Evolutionary conservation across 2,329 filamentous ascomycete species (phyloP), one percentile per base, ranked within the genome.

Genomic region (Gremmenia infestans): DNA sequence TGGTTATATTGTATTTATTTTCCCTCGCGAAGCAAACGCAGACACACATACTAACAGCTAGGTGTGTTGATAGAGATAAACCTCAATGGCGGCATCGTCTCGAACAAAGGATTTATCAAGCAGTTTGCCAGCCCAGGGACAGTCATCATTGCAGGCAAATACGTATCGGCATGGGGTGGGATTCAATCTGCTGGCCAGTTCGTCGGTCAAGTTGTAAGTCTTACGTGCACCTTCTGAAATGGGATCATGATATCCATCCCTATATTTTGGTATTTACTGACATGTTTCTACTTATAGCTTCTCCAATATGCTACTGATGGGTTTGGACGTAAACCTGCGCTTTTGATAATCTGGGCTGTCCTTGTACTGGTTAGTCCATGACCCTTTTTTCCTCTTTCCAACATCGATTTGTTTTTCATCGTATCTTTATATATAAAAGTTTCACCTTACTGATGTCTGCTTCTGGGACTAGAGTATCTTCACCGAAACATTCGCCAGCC

Each of bases 261-360:
- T 14, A 17, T 32, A 2, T 11, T 32, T 32, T 11, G 4, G 28
- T 32, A 32, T 32, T 11, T 48, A 35, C 47, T 60, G 23, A 59
- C 48, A 19, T 4, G n/a, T n/a, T 2, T 40, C 8, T 8, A 11
- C 8, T 32, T 11, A 1, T 19, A 62, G 60, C 52, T 60, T n/a
- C 58, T 62, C 12, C 60, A 62, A 47, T 62, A 51, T 42, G 60
- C 56, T 1, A 70, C 69, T 0, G 63, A 62, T 32, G 55, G 56
- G n/a, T 66, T 67, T 42, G 70, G 70, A 15, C 63, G 70, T n/a
- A 72, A 72, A 54, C 56, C 59, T 0, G 62, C 69, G 23, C 68
- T 72, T 63, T 66, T 68, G 15, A 63, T 61, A 12, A 63, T 67
- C 52, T 71, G 69, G 70, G 57, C 64, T 7, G 60, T 71, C 40